Evolutionary conservation across 2,329 filamentous ascomycete genomes (phyloP).

Genomic region (Colletotrichum eremochloae): DNA sequence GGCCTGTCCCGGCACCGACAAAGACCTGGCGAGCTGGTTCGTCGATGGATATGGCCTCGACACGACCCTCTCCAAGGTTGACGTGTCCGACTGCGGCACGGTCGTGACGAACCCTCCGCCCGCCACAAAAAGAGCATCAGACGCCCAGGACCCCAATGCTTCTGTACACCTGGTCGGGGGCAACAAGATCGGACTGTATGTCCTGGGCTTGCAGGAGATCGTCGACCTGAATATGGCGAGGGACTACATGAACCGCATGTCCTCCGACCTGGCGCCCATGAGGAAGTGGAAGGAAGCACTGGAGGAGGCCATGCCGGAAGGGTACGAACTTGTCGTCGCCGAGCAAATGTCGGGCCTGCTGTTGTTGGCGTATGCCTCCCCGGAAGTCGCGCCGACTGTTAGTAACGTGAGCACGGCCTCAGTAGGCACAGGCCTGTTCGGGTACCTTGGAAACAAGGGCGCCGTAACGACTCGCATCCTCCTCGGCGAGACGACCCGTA

Average conservation of each 20-base stretch:
- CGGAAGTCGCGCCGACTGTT: constrained; percentile 79
- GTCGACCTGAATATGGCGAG: constrained; percentile 85
- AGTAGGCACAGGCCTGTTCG: constrained; percentile 90
- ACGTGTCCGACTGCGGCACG: constrained; percentile 56
- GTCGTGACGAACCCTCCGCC: constrained; percentile 46
- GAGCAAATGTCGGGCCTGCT: constrained; percentile 91
- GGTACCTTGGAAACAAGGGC: constrained; percentile 97
- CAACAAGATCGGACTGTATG: constrained; percentile 87
- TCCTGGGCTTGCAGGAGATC: constrained; percentile 91
- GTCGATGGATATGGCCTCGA: constrained; percentile 80
- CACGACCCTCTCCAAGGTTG: constrained; percentile 69
- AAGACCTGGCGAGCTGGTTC: constrained; percentile 92
- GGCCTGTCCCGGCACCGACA: constrained; percentile 84
- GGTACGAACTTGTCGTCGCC: constrained; percentile 81
- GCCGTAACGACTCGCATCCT: constrained; percentile 86
- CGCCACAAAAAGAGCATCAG: constrained; percentile 9
- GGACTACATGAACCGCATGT: constrained; percentile 80
- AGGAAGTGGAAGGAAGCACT: constrained; percentile 86
- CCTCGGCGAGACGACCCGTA: constrained; percentile 87
- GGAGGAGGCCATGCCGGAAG: constrained; percentile 78
- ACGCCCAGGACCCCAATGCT: constrained; percentile 49
- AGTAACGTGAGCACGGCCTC: constrained; percentile 85
- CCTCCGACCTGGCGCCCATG: constrained; percentile 77
- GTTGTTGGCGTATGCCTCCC: constrained; percentile 87
- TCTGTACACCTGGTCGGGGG: constrained; percentile 64